Conservation (phyloP, 2,329 filamentous ascomycete species). For the Pseudodiploospora longispora region DNA sequence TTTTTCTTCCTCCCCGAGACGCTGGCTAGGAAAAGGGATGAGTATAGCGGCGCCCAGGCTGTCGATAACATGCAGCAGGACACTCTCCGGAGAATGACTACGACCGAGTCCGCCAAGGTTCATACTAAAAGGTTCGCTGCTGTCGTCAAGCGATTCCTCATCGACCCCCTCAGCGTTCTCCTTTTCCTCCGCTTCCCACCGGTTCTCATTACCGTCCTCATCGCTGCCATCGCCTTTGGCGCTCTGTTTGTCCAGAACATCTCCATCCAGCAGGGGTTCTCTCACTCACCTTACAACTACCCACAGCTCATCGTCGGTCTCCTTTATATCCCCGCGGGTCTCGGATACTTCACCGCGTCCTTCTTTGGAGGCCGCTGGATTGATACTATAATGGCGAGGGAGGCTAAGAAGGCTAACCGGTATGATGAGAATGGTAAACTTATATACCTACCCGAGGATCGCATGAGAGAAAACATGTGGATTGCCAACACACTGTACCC, state of each 20-base stretch:
- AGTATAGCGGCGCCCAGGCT: constrained; percentile 2
- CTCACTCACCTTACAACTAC: constrained; percentile 58
- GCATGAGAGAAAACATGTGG: constrained; percentile 78
- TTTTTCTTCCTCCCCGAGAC: constrained; percentile 60
- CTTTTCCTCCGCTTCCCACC: constrained; percentile 66
- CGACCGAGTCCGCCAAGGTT: constrained; percentile 51
- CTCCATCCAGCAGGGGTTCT: constrained; percentile 64
- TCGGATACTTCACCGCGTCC: constrained; percentile 48
- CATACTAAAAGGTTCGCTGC: constrained; percentile 46
- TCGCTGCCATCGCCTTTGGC: constrained; percentile 67
- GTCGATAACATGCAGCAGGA: constrained; percentile 2
- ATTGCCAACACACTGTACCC: constrained; percentile 65
- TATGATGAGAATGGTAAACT: constrained; percentile 60
- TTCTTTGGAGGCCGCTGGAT: constrained; percentile 49
- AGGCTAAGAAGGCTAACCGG: constrained; percentile 61
- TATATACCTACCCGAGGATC: constrained; percentile 67
- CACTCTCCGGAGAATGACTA: constrained; percentile 42
- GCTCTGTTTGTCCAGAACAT: constrained; percentile 72
- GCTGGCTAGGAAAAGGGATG: constrained; percentile 31
- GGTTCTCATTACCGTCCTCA: constrained; percentile 64
- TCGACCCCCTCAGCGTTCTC: constrained; percentile 67
- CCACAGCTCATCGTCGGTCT: constrained; percentile 61
- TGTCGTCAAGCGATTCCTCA: constrained; percentile 50
- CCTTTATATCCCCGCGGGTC: constrained; percentile 66
- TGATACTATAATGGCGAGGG: constrained; percentile 70